Evolutionary conservation across 176 grass and related monocot species (phyloP).

Genomic region (Aegilops bicornis): DNA sequence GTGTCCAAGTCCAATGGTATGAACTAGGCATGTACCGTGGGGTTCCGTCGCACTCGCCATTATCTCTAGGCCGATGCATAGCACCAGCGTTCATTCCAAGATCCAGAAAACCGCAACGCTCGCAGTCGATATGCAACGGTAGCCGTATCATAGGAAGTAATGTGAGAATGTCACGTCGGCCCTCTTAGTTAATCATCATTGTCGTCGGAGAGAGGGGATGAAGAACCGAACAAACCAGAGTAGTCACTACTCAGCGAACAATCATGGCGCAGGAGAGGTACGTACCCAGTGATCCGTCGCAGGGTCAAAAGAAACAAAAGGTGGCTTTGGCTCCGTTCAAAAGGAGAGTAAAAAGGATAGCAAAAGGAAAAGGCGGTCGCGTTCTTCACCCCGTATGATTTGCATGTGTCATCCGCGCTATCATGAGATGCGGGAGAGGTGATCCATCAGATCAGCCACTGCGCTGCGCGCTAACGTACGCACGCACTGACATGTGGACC

Average conservation of each 20-base stretch:
- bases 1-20: background rate
- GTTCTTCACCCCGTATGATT: background rate
- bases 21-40: background rate
- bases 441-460: background rate
- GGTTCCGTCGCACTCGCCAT: too few relatives aligned
- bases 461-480: background rate
- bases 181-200: too few relatives aligned
- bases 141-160: too few relatives aligned
- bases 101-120: too few relatives aligned
- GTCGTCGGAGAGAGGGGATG: too few relatives aligned
- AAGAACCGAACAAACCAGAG: too few relatives aligned
- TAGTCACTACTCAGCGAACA: background rate
- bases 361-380: background rate
- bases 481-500: background rate
- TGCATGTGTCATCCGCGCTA: background rate
- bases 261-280: background rate
- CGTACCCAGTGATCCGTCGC: background rate
- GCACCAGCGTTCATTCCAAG: too few relatives aligned
- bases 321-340: background rate
- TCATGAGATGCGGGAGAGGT: background rate
- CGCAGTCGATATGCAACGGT: too few relatives aligned
- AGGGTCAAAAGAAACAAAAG: background rate
- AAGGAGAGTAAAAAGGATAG: too few relatives aligned
- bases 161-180: too few relatives aligned
- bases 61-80: too few relatives aligned